phyloP scores from a whole-genome alignment of 2,329 filamentous ascomycete species.

The Exophiala lecanii-corni region DNA sequence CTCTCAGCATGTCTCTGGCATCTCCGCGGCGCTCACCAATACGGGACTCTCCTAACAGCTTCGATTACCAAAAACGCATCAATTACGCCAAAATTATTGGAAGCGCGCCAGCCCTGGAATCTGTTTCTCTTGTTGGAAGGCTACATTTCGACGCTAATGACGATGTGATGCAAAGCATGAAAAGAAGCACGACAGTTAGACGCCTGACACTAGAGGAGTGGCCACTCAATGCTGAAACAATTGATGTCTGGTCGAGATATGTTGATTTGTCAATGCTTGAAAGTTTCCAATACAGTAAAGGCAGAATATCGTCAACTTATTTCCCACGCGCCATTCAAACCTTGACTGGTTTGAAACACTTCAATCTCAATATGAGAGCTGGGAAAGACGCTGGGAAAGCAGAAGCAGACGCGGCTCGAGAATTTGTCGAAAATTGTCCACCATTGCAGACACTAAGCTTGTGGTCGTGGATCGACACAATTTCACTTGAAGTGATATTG shows the following conservation, averaged over 20 bases:
- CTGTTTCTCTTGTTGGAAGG: conserved; percentile 2
- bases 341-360: conserved; percentile 14
- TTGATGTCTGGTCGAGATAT: conserved; percentile 15
- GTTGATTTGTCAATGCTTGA: conserved; percentile 12
- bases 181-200: conserved; percentile 11
- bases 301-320: conserved; percentile 10
- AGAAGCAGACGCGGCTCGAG: conserved; percentile 4
- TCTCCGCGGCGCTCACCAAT: too few species aligned
- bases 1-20: not conserved
- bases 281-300: conserved; percentile 18
- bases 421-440: conserved; percentile 16
- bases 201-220: conserved; percentile 20
- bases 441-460: conserved; percentile 18
- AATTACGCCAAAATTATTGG: conserved; percentile 10
- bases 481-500: conserved; percentile 14
- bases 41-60: too few species aligned
- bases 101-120: conserved; percentile 14
- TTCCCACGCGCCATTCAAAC: conserved; percentile 13
- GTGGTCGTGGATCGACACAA: conserved; percentile 22
- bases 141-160: not conserved
- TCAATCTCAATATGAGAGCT: conserved; percentile 17
- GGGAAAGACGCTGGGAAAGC: not conserved
- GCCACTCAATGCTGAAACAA: conserved; percentile 7
- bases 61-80: too few species aligned
- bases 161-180: not conserved